Evolutionary conservation across 1,284 basidiomycete species (phyloP), one percentile per base, ranked within the genome.

Genomic region (Omphalotus olearius): DNA sequence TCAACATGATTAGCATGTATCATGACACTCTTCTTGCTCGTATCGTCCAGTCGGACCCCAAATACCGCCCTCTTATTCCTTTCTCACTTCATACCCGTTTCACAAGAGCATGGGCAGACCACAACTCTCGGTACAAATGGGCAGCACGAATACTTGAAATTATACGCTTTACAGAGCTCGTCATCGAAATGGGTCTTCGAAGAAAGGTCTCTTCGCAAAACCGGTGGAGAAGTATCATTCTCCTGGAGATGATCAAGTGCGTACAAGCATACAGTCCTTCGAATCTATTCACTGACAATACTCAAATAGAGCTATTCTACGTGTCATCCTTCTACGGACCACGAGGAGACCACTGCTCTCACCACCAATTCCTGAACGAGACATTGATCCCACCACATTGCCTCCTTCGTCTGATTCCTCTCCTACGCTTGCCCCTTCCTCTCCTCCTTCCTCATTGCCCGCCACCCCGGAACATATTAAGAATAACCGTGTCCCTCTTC

Each of bases 111-210:
- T 96, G 91, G 90, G 78, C 80, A 14, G 79, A 86, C 60, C 80
- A 78, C 60, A 79, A 82, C 50, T 47, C 59, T 5, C 62, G 73
- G 17, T 96, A 96, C 72, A 85, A 83, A 65, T 88, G 87, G 82
- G 78, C 80, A 7, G 82, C 88, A 14, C 76, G 91, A 35, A 66
- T 77, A 2, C 77, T 95, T 3, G 84, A 90, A 61, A 72, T 92
- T 25, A 74, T 93, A 53, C 80, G 80, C 37, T 93, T 87, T 66
- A 78, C 86, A 13, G 84, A 95, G 67, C 77, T 96, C 36, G 70
- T 96, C 37, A 64, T 92, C 41, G 93, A 96, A 69, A 96, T 96
- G 93, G 73, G 82, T n/a, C 71, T 91, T 58, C 76, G 79, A 46
- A 73, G 89, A 60, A 88, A 81, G 62, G 75, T 82, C 9, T 81